Evolutionary conservation across 768 basidiomycete genomes (phyloP), one percentile per base, ranked within the genome.

Genomic region (Hortiboletus campestris): DNA sequence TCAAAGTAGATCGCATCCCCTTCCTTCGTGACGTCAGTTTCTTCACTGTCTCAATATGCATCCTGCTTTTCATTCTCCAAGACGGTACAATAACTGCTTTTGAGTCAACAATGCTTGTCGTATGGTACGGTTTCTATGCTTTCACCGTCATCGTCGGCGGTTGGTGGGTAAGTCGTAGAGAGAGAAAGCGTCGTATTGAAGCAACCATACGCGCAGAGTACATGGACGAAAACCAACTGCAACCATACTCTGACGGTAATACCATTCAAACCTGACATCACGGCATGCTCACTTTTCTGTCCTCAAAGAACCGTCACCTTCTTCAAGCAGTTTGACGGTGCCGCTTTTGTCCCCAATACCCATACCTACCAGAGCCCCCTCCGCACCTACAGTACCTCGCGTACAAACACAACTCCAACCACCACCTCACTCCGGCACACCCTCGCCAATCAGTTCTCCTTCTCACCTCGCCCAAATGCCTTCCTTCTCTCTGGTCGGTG

Each of bases 21-120:
- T 99, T 98, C 75, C 72, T 98, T 12, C 88, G 97, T 38, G 97
- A 99, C 70, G 90, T 96, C 32, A 87, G 91, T 6, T 98, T 98
- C 79, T 98, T 98, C 74, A 84, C 89, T n/a, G 63, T 83, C 11
- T 89, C 96, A 0, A 84, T 98, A 40, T 51, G 72, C n/a, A 61
- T 90, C n/a, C 77, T 97, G 2, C 78, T 98, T 13, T 66, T 80
- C 16, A 91, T 91, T 35, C 79, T 98, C 9, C 82, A 79, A 66
- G 97, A 99, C 66, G 84, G 86, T 6, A 72, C 73, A 28, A 86
- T 99, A 14, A 49, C 74, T 74, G 49, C 71, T 76, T 8, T 85
- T 82, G 97, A 99, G 70, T 85, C 94, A 0, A 79, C 74, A 2
- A 45, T 78, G 7, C 82, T 98, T 73, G 76, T 97, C 41, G 76